Evolutionary conservation across 768 basidiomycete genomes (phyloP).

Genomic region (Boletus rubescentipes): DNA sequence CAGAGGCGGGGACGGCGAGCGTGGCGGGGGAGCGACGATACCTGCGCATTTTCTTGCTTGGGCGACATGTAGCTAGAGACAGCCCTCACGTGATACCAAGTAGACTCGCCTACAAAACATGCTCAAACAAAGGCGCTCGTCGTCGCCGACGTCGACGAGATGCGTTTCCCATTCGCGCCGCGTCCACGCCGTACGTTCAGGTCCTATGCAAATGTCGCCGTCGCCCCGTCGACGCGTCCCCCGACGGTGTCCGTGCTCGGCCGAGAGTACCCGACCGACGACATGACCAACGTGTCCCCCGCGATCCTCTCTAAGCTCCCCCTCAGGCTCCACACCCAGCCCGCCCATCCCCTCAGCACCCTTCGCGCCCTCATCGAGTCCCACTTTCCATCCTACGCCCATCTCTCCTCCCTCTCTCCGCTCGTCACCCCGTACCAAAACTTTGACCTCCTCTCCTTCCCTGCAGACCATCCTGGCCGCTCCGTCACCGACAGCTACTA

Average conservation of each 20-base stretch:
- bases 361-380: conserved; percentile 81
- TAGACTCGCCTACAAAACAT: conserved; percentile 7
- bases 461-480: conserved; percentile 90
- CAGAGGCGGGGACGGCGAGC: conserved; percentile 1
- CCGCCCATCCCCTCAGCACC: conserved; percentile 83
- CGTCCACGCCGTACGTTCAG: conserved; percentile 8
- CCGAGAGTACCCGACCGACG: conserved; percentile 72
- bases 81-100: conserved; percentile 4
- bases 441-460: conserved; percentile 96
- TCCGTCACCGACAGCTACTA: conserved; percentile 93
- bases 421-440: conserved; percentile 89
- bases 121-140: conserved; percentile 21
- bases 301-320: conserved; percentile 82
- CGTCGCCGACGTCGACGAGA: conserved; percentile 4
- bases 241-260: conserved; percentile 53
- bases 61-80: conserved; percentile 13
- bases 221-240: conserved; percentile 1
- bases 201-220: conserved; percentile 13
- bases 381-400: conserved; percentile 74
- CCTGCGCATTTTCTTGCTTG: conserved; percentile 21
- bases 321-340: conserved; percentile 70
- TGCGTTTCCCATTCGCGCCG: conserved; percentile 14
- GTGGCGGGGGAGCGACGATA: conserved; percentile 7
- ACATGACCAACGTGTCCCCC: conserved; percentile 79
- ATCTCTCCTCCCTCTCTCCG: conserved; percentile 78